These are phyloP conservation scores for Hygrocybe coccinea DNA, from an alignment of 768 basidiomycete species.

Conservation along the genomic window DNA sequence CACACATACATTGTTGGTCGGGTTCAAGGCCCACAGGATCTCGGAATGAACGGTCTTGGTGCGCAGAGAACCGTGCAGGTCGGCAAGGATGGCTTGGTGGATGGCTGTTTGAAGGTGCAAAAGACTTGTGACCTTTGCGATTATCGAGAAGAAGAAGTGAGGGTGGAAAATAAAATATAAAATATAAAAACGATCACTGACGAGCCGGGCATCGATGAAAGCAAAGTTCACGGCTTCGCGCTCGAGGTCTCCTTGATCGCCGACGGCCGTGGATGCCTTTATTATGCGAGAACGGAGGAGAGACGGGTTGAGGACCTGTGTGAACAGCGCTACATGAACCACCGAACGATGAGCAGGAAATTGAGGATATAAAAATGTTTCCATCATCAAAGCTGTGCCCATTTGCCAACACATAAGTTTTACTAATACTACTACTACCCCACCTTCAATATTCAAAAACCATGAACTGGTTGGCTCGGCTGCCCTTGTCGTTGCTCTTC, in stretches of 20 bases:
- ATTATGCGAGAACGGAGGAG: conserved; percentile 64
- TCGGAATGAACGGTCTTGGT: conserved; percentile 92
- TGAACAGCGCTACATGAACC: conserved; percentile 64
- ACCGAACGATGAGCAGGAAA: conserved; percentile 38
- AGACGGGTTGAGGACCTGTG: conserved; percentile 57
- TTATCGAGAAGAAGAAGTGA: too few species aligned
- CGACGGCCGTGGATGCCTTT: conserved; percentile 56
- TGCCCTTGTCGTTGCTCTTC: conserved; percentile 29
- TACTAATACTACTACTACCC: too few species aligned
- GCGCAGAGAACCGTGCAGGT: conserved; percentile 52
- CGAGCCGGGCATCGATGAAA: conserved; percentile 82
- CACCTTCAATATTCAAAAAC: too few species aligned
- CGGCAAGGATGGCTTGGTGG: conserved; percentile 72
- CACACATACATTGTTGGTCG: conserved; percentile 77
- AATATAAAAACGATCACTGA: too few species aligned
- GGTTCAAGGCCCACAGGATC: conserved; percentile 81
- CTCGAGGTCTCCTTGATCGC: conserved; percentile 58
- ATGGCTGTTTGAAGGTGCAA: conserved; percentile 82
- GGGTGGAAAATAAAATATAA: too few species aligned
- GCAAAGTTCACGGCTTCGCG: conserved; percentile 83
- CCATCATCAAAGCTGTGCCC: conserved; percentile 35
- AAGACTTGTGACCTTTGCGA: conserved; percentile 77
- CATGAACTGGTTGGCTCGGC: not conserved
- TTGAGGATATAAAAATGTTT: conserved; percentile 52
- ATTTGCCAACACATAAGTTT: not conserved